Percentiles rank a stretch among this genome's conserved stretches.
These are phyloP conservation scores for Megacollybia marginata DNA, from an alignment of 768 basidiomycete genomes.

Conservation along the genomic window DNA sequence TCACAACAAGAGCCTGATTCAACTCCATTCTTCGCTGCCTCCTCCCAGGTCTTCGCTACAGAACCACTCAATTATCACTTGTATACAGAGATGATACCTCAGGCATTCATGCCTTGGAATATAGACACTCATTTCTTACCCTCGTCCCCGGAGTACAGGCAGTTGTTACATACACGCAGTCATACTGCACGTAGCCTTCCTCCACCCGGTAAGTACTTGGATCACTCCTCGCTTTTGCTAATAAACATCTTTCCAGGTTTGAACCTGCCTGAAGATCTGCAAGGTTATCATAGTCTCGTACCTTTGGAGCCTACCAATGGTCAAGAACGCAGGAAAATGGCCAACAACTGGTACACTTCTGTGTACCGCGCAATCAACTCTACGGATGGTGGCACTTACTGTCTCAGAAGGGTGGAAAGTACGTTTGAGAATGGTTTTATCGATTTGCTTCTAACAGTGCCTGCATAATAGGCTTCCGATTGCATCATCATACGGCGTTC, in stretches of 20 bases:
- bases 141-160: conserved; percentile 34
- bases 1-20: conserved; percentile 23
- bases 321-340: conserved; percentile 60
- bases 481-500: conserved; percentile 79
- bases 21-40: conserved; percentile 32
- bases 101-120: conserved; percentile 39
- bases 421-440: conserved; percentile 16
- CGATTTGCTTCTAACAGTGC: conserved; percentile 4
- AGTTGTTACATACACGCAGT: conserved; percentile 44
- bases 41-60: conserved; percentile 43
- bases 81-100: conserved; percentile 68
- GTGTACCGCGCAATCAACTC: conserved; percentile 79
- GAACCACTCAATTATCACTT: conserved; percentile 90
- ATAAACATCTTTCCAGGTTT: conserved; percentile 33
- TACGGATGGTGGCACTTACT: conserved; percentile 72
- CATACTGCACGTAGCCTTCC: conserved; percentile 54
- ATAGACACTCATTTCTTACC: conserved; percentile 64
- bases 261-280: conserved; percentile 77
- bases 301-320: conserved; percentile 56
- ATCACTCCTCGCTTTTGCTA: conserved; percentile 9
- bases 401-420: conserved; percentile 86
- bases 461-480: conserved; percentile 66
- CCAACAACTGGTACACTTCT: conserved; percentile 78
- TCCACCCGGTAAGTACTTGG: conserved; percentile 22
- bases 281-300: conserved; percentile 83